Conservation (phyloP, 2,329 filamentous ascomycete genomes). For the Fusarium robinianum region DNA sequence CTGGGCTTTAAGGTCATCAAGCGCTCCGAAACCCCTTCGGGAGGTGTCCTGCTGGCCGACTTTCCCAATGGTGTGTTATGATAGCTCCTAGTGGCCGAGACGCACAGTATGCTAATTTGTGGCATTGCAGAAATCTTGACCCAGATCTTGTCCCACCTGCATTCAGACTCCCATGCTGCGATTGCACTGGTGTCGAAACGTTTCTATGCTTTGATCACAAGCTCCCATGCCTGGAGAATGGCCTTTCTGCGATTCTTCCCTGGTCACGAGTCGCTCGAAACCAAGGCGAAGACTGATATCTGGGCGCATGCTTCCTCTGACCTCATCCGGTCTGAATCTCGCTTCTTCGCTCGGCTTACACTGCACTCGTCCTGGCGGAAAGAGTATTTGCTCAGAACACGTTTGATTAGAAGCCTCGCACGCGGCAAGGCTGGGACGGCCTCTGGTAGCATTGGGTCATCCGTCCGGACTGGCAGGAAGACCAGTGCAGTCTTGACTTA, state of each 20-base stretch:
- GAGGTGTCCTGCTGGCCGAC: slow-evolving; percentile 53
- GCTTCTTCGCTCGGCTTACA: slow-evolving; percentile 82
- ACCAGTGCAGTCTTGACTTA: slow-evolving; percentile 80
- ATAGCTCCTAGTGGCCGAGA: neutral
- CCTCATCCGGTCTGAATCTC: slow-evolving; percentile 69
- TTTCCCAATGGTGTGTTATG: slow-evolving; percentile 78
- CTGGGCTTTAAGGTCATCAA: slow-evolving; percentile 62
- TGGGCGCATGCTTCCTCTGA: slow-evolving; percentile 55
- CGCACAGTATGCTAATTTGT: slow-evolving; percentile 19
- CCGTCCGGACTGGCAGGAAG: slow-evolving; percentile 64
- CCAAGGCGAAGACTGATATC: slow-evolving; percentile 43
- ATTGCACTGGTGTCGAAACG: slow-evolving; percentile 86
- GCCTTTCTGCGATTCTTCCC: slow-evolving; percentile 92
- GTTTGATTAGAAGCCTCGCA: slow-evolving; percentile 77
- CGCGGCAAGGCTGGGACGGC: slow-evolving; percentile 77
- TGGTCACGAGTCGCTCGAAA: slow-evolving; percentile 57
- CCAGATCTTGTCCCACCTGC: slow-evolving; percentile 86
- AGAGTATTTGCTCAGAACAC: slow-evolving; percentile 88
- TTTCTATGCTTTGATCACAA: slow-evolving; percentile 85
- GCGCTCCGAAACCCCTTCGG: slow-evolving; percentile 46
- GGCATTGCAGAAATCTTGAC: slow-evolving; percentile 77
- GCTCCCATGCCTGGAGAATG: slow-evolving; percentile 90
- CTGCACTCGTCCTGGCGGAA: slow-evolving; percentile 90
- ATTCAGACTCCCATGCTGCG: slow-evolving; percentile 79
- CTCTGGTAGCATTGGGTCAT: slow-evolving; percentile 55